These are phyloP conservation scores for Eutrema yunnanense DNA, from an alignment of 345 rosid genomes.

Conservation along the genomic window DNA sequence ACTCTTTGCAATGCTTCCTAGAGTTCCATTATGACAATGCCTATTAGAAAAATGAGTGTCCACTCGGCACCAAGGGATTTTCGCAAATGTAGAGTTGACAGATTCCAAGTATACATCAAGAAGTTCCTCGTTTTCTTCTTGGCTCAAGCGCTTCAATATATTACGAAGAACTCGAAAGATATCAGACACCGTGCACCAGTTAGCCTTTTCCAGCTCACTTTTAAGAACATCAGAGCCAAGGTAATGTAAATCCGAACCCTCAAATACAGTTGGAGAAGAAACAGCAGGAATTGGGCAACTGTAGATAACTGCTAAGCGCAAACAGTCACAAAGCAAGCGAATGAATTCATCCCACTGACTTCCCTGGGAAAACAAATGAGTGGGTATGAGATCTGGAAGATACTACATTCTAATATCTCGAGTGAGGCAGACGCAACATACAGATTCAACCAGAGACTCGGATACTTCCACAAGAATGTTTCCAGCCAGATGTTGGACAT, in stretches of 20 bases:
- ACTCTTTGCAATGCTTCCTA: constrained; percentile 13
- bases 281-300: constrained; percentile 8
- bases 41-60: constrained; percentile 30
- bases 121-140: constrained; percentile 43
- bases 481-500: constrained; percentile 57
- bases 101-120: constrained; percentile 37
- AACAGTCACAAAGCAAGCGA: constrained; percentile 41
- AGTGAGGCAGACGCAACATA: constrained; percentile 29
- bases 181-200: constrained; percentile 53
- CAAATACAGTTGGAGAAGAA: constrained; percentile 21
- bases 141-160: constrained; percentile 56
- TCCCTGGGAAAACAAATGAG: constrained; percentile 36
- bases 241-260: constrained; percentile 5
- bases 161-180: constrained; percentile 46
- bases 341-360: constrained; percentile 43
- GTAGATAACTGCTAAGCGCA: constrained; percentile 35
- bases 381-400: background rate
- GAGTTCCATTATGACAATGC: constrained; percentile 17
- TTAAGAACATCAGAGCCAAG: constrained; percentile 32
- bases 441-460: constrained; percentile 40
- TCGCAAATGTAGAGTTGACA: constrained; percentile 39
- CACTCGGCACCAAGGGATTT: constrained; percentile 47
- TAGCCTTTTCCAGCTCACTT: constrained; percentile 41
- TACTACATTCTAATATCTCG: background rate
- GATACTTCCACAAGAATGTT: constrained; percentile 51